phyloP scores from a whole-genome alignment of 768 basidiomycete genomes.

The Mycena kentingensis region DNA sequence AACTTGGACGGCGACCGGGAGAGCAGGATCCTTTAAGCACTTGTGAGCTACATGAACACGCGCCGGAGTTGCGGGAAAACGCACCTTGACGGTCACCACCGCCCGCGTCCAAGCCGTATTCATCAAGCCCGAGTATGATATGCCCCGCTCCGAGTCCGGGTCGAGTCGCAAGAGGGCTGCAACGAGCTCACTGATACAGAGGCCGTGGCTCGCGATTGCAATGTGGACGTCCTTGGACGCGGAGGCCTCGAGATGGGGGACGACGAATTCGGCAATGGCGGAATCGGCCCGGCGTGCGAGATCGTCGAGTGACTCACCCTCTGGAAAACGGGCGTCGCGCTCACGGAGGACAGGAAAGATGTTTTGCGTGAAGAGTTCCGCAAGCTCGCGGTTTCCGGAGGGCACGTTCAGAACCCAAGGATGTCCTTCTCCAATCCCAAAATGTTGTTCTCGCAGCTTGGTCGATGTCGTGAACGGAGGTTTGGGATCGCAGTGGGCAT shows the following conservation, averaged over 20 bases:
- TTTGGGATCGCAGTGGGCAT: conserved; percentile 51
- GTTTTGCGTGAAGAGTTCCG: conserved; percentile 49
- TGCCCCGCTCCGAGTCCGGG: conserved; percentile 43
- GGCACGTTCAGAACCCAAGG: conserved; percentile 42
- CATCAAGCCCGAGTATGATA: conserved; percentile 47
- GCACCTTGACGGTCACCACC: conserved; percentile 47
- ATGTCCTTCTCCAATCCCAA: conserved; percentile 71
- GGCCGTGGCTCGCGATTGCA: conserved; percentile 73
- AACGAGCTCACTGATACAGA: conserved; percentile 67
- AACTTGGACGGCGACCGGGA: conserved; percentile 37
- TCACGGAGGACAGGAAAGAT: conserved; percentile 55
- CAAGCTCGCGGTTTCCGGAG: conserved; percentile 34
- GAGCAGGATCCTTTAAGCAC: conserved; percentile 8
- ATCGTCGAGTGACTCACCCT: conserved; percentile 69
- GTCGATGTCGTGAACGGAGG: conserved; percentile 56
- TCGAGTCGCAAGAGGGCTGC: conserved; percentile 54
- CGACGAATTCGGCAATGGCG: conserved; percentile 53
- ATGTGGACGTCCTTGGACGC: conserved; percentile 50
- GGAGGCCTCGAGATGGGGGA: conserved; percentile 55
- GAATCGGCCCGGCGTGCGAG: conserved; percentile 54
- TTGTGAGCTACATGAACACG: conserved; percentile 27
- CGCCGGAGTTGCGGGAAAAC: conserved; percentile 26
- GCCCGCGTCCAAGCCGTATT: conserved; percentile 80
- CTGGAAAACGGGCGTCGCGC: conserved; percentile 59
- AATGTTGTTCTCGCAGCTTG: conserved; percentile 69